phyloP scores from a whole-genome alignment of 192 early-diverging fungal genomes.

The Podila epigama region DNA sequence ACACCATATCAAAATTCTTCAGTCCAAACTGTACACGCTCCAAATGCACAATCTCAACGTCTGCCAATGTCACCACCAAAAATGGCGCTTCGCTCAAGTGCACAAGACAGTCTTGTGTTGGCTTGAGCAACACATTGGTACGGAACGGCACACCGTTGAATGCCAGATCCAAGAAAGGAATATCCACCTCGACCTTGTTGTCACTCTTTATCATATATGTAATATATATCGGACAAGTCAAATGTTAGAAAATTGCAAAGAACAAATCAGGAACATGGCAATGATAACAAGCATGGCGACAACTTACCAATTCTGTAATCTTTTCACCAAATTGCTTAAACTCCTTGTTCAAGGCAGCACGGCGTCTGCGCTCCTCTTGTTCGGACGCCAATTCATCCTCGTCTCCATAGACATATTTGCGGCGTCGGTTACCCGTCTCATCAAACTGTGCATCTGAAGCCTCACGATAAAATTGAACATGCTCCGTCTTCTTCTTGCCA shows the following conservation, averaged over 20 bases:
- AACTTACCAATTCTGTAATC: slow-evolving; percentile 79
- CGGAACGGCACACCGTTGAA: slow-evolving; percentile 94
- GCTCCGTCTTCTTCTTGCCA: slow-evolving; percentile 98
- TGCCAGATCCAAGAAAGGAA: slow-evolving; percentile 91
- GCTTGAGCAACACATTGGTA: slow-evolving; percentile 92
- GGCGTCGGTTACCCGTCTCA: slow-evolving; percentile 93
- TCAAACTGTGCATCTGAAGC: slow-evolving; percentile 94
- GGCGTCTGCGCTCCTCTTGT: slow-evolving; percentile 90
- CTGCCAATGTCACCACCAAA: slow-evolving; percentile 86
- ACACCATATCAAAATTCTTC: slow-evolving; percentile 99
- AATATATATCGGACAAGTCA: neutral
- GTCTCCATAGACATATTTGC: slow-evolving; percentile 90
- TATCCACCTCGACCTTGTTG: slow-evolving; percentile 86
- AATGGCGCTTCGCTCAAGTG: slow-evolving; percentile 95
- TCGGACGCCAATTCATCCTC: slow-evolving; percentile 98
- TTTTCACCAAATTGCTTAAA: slow-evolving; percentile 93
- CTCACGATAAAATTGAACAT: slow-evolving; percentile 98
- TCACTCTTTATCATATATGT: slow-evolving; percentile 62
- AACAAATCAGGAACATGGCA: neutral
- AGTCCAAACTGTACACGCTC: slow-evolving; percentile 96
- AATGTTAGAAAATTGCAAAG: neutral
- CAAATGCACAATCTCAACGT: slow-evolving; percentile 95
- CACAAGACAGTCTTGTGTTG: slow-evolving; percentile 95
- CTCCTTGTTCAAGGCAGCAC: slow-evolving; percentile 88
- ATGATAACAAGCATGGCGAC: neutral